phyloP scores from a whole-genome alignment of 306 rosid genomes.

The Malus fusca region DNA sequence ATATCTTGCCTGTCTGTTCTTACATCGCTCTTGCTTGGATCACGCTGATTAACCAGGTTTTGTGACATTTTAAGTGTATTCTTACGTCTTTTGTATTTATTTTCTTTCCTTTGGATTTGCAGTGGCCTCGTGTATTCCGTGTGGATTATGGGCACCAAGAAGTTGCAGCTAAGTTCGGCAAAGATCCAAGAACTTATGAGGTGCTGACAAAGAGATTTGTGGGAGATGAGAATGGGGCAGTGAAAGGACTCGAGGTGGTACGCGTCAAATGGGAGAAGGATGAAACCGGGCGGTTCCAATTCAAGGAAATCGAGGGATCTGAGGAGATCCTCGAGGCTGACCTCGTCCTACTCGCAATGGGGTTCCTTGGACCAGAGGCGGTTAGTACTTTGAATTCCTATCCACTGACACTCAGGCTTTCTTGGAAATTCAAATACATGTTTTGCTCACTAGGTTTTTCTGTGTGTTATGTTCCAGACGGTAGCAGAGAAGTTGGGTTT shows the following conservation, averaged over 20 bases:
- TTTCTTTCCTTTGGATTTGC: slow-evolving; percentile 20
- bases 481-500: slow-evolving; percentile 68
- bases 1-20: neutral
- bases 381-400: slow-evolving; percentile 40
- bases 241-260: slow-evolving; percentile 83
- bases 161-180: slow-evolving; percentile 82
- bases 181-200: slow-evolving; percentile 89
- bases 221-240: slow-evolving; percentile 75
- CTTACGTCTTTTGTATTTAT: neutral
- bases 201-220: slow-evolving; percentile 85
- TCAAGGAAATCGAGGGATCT: slow-evolving; percentile 81
- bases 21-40: neutral
- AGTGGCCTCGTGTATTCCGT: slow-evolving; percentile 98
- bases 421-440: neutral
- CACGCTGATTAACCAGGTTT: neutral
- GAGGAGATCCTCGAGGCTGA: slow-evolving; percentile 89
- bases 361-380: slow-evolving; percentile 96
- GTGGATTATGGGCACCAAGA: slow-evolving; percentile 97
- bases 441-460: neutral
- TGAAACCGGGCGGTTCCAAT: slow-evolving; percentile 69
- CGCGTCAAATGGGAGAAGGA: slow-evolving; percentile 86
- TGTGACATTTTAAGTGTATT: neutral
- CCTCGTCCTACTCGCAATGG: slow-evolving; percentile 86
- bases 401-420: neutral
- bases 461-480: slow-evolving; percentile 35